Evolutionary conservation across 2,329 filamentous ascomycete species (phyloP).

Genomic region (Hypoxylon sp.): DNA sequence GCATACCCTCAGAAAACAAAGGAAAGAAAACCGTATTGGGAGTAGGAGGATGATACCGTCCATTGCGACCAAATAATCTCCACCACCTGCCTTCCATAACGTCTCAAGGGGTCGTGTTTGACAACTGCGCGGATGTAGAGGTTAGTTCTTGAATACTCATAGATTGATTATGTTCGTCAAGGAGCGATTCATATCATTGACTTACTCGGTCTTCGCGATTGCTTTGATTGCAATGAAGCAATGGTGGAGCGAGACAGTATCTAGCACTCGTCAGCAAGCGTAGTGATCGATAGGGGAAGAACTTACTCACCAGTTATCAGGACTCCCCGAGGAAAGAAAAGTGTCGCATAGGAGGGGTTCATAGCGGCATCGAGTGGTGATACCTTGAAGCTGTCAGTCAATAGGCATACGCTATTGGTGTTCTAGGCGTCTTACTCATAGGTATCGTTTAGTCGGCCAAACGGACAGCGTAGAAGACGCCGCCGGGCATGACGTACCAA

Average conservation of each 20-base stretch:
- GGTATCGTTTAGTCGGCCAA: constrained; percentile 58
- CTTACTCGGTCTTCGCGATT: constrained; percentile 26
- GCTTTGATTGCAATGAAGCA: not conserved
- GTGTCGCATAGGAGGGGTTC: not conserved
- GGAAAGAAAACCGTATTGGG: constrained; percentile 1
- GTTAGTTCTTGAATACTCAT: constrained; percentile 7
- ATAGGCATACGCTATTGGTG: not conserved
- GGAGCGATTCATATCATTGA: not conserved
- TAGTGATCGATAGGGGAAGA: not conserved
- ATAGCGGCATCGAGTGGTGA: constrained; percentile 1
- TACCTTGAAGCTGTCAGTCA: constrained; percentile 26
- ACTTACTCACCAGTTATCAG: constrained; percentile 3
- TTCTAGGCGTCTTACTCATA: constrained; percentile 35
- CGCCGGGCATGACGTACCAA: constrained; percentile 72
- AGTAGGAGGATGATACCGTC: constrained; percentile 1
- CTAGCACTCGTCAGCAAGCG: constrained; percentile 4
- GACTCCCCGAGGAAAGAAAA: constrained; percentile 8
- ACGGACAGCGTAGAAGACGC: constrained; percentile 74
- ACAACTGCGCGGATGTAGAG: constrained; percentile 1
- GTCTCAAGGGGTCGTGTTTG: constrained; percentile 1
- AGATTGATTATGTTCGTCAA: not conserved
- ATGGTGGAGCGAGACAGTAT: not conserved
- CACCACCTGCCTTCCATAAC: constrained; percentile 11
- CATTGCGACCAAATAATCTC: constrained; percentile 11
- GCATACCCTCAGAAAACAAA: constrained; percentile 11